Base-by-base conservation (phyloP, 176 grass and related monocot species). In the Pontederia crassipes region DNA sequence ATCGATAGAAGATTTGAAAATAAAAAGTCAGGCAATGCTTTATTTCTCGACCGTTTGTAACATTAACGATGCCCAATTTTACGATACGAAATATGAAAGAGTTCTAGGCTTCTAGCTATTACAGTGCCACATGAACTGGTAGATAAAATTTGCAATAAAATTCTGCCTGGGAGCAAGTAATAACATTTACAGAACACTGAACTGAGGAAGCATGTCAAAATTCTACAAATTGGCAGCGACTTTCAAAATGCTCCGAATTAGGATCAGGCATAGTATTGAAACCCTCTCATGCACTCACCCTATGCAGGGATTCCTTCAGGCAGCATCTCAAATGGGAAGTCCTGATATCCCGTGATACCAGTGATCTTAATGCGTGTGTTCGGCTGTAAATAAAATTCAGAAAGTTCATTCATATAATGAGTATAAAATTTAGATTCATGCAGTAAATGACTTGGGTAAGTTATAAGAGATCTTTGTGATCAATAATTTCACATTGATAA, bases 271-370 rank as follows among this genome's bases (percentile, higher is more conserved):
- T 35, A 63, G 60, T 10, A 8, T 16, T 48, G 46, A 8, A 32
- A 13, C 58, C 10, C 45, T 17, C 24, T 47, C 72, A 70, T 78
- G 64, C 62, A 66, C 59, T 66, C 64, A 28, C 53, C 67, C 78
- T 77, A 82, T 49, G 79, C 79, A 47, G 82, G 72, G 52, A 76
- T 32, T 54, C 46, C 60, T 26, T 79, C 79, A 10, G 78, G 72
- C 75, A 90, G 79, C 13, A 79, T 80, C 57, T 90, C 86, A 20
- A 78, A 80, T 74, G 86, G 90, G 27, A 75, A 98, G 1, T 92
- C 84, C 73, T 92, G 80, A 2, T 98, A 92, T 79, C 93, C 87
- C 62, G 75, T 89, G 81, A 98, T 92, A 49, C 87, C 92, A 0
- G 88, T 81, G 62, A 97, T 92, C 73, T 61, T 83, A 59, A 92